Evolutionary conservation across 345 rosid genomes (phyloP), one percentile per base, ranked within the genome.

Genomic region (Pugionium dolabratum): DNA sequence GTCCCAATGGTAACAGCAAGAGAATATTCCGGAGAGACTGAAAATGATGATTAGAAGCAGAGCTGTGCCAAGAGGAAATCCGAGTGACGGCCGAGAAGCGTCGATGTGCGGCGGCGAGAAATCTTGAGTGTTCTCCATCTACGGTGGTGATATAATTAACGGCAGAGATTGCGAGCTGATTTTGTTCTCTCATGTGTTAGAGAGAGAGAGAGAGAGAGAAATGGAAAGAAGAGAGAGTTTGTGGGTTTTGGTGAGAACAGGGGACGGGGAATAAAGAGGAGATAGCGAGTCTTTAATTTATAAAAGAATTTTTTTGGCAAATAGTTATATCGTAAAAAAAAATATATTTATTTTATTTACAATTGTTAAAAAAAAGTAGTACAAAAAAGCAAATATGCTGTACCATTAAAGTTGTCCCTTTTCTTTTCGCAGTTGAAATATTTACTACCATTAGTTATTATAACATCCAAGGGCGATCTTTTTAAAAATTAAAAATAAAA

Each of bases 1-100:
- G 53, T 93, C 98, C 98, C 97, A 87, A 73, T 93, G 98, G 81
- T 93, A 93, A 73, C 98, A 93, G 67, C 98, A 93, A 60, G 98
- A 93, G 86, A 93, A 87, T 67, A 93, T 84, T 36, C 97, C 97
- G 57, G 97, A 87, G 75, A 93, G 80, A 79, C 84, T 82, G 89
- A 93, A 93, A 31, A 90, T 80, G 82, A 86, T 58, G 51, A 93
- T 78, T 50, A 93, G 77, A 62, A 93, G 94, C 43, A 93, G 81
- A 49, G 98, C 98, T 0, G 98, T 90, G 48, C 98, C 98, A 0
- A 93, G 83, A 10, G 98, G 98, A 79, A 93, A 93, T 1, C 96
- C 98, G 0, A 93, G 85, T 35, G 97, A 86, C 25, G 97, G 97
- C 8, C 98, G 86, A 45, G 91, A 90, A 32, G 96, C 81, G 56